Base-by-base conservation (phyloP, 352 stramenopile genomes). In the Pilasporangium apinafurcum region DNA sequence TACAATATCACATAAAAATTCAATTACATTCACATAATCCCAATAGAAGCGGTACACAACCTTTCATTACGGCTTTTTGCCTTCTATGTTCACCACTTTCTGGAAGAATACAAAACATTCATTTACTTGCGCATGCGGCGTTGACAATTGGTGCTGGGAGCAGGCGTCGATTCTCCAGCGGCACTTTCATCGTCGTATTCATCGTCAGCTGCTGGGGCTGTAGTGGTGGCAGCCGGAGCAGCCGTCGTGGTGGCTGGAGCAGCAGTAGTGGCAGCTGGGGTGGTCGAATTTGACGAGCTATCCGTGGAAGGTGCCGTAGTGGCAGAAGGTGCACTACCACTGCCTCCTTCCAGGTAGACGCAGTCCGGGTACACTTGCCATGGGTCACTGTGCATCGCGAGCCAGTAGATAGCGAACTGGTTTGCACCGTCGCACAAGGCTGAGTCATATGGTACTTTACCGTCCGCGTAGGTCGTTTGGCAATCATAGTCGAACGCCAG, bases 281-380 rank as follows among this genome's bases (percentile, higher is more conserved):
- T 51, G 2, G 44, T 35, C 4, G 42, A n/a, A 8, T 31, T 41
- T n/a, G 44, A 17, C 8, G 44, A 8, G 10, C 7, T 24, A 6
- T 25, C 32, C 8, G 50, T 51, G 1, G 30, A 30, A 16, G 50
- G 48, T 16, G 51, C 26, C 4, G 56, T 26, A 0, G 53, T 26
- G 8, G 37, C 34, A 8, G 29, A 49, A 4, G 5, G 25, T 59
- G 55, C 26, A 37, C 51, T 48, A 34, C 42, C 37, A 13, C 43
- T 65, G 55, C 37, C 34, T 9, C 18, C 9, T 6, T 17, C 28
- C 6, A 75, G 52, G 62, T 64, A 74, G 16, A 79, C 69, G 34
- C 69, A 83, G 56, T 83, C 57, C 9, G 48, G 76, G 53, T 75
- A 81, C 47, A 72, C 68, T 50, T 81, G 68, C 65, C 68, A 81